These are phyloP conservation scores for Claviceps purpurea DNA, from an alignment of 2,329 filamentous ascomycete species.

Conservation along the genomic window DNA sequence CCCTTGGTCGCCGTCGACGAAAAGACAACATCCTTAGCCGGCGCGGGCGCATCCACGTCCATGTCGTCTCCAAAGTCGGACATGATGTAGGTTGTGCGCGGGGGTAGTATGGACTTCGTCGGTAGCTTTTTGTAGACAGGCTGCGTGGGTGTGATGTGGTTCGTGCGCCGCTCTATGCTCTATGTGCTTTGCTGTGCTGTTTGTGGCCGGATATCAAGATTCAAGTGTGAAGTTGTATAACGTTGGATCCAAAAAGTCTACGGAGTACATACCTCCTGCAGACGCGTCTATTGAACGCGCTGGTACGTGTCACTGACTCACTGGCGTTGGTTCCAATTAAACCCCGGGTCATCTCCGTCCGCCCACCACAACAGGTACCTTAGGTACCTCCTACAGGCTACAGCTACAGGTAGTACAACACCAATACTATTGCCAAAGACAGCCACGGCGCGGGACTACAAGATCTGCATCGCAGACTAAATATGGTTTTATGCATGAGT, in stretches of 20 bases:
- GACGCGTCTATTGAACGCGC: not conserved
- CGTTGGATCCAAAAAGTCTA: too few species aligned
- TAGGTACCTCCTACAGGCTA: too few species aligned
- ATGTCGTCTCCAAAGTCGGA: constrained; percentile 49
- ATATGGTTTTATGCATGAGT: too few species aligned
- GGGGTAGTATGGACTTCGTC: not conserved
- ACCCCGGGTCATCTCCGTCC: not conserved
- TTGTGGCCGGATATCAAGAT: not conserved
- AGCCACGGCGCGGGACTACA: too few species aligned
- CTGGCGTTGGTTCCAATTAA: not conserved
- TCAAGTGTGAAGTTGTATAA: too few species aligned
- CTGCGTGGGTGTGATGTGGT: not conserved
- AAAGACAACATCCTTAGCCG: constrained; percentile 46
- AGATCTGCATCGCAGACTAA: too few species aligned
- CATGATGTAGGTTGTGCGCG: constrained; percentile 23
- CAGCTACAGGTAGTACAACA: too few species aligned
- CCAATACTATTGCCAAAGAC: too few species aligned
- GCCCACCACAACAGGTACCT: too few species aligned
- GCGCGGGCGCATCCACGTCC: constrained; percentile 40
- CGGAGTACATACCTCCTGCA: not conserved
- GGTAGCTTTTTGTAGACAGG: not conserved
- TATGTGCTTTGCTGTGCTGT: not conserved
- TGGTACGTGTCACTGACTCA: not conserved
- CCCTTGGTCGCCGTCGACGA: constrained; percentile 70
- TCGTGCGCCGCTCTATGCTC: too few species aligned